Evolutionary conservation across 352 stramenopile species (phyloP).

Genomic region (Globisporangium yorkense): DNA sequence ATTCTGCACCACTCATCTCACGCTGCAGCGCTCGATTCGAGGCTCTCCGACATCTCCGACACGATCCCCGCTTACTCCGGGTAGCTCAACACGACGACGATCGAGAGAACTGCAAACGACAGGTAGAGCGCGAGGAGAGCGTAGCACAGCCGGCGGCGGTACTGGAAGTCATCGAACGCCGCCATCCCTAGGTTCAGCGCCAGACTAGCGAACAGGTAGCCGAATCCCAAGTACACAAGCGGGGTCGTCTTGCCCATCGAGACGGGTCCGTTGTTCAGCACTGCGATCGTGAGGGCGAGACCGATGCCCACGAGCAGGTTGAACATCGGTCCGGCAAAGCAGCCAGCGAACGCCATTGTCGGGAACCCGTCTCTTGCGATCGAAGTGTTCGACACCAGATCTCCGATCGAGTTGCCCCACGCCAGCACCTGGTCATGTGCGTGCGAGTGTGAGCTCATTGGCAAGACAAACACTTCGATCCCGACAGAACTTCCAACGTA

Average conservation of each 20-base stretch:
- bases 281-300: constrained; percentile 57
- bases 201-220: constrained; percentile 57
- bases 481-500: constrained; percentile 17
- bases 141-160: constrained; percentile 56
- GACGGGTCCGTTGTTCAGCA: constrained; percentile 44
- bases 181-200: constrained; percentile 56
- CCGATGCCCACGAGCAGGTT: constrained; percentile 72
- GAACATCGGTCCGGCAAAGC: constrained; percentile 80
- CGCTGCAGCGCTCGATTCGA: not conserved
- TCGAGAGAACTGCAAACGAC: constrained; percentile 62
- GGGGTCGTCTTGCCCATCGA: constrained; percentile 45
- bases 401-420: constrained; percentile 77
- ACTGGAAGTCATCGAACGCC: constrained; percentile 53
- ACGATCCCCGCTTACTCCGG: constrained; percentile 1
- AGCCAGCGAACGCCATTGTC: constrained; percentile 79
- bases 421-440: constrained; percentile 41
- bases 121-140: constrained; percentile 48
- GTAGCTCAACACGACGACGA: constrained; percentile 31
- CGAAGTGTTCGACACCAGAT: constrained; percentile 73
- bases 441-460: not conserved
- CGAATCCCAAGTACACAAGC: constrained; percentile 65
- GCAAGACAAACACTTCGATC: not conserved
- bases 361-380: constrained; percentile 77
- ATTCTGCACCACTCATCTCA: not conserved
- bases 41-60: not conserved